Base-by-base conservation (phyloP, 2,329 filamentous ascomycete species). In the Aureobasidium sp. region DNA sequence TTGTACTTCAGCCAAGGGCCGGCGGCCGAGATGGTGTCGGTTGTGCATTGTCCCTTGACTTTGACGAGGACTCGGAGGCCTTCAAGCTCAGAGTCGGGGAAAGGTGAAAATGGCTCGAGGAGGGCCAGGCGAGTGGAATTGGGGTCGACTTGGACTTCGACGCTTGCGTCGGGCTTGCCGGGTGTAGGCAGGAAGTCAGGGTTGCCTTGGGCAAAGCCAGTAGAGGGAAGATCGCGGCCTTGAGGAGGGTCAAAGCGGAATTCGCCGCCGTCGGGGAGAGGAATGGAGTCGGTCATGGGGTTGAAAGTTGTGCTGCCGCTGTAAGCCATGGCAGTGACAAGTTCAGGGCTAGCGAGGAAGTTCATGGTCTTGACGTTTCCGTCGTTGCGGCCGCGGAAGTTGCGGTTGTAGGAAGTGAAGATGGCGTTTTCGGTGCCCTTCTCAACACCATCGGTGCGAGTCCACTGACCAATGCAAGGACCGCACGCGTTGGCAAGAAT, bases 1-100 rank as follows among this genome's bases (percentile, higher is more conserved):
- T 97, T 97, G 82, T 97, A 98, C 74, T 97, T 97, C 61, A 98
- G 81, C 91, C 91, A 97, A 14, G 91, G 91, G 5, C 91, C 91
- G 1, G 91, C 91, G 29, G 91, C 91, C 32, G 90, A 97, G 71
- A 98, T 98, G 62, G 93, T 97, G 72, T 98, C 93, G 38, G 93
- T 98, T 54, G 93, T 98, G 78, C 93, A 98, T 74, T 98, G 95
- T 59, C 93, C 93, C 59, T 90, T 86, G 59, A 97, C 86, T 74
- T 97, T 97, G 77, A 95, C 91, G 14, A 98, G 84, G 16, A 98
- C 90, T 48, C 84, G 84, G 42, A 98, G 81, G 24, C 81, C 83
- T 37, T 78, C 74, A 25, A 97, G 79, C 51, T 98, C 90, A 2
- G 75, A 72, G 39, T 74, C 60, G 11, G 91, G 90, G 74, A 96